Base-by-base conservation (phyloP, 2,329 filamentous ascomycete species). In the Hyphodiscus sp. region DNA sequence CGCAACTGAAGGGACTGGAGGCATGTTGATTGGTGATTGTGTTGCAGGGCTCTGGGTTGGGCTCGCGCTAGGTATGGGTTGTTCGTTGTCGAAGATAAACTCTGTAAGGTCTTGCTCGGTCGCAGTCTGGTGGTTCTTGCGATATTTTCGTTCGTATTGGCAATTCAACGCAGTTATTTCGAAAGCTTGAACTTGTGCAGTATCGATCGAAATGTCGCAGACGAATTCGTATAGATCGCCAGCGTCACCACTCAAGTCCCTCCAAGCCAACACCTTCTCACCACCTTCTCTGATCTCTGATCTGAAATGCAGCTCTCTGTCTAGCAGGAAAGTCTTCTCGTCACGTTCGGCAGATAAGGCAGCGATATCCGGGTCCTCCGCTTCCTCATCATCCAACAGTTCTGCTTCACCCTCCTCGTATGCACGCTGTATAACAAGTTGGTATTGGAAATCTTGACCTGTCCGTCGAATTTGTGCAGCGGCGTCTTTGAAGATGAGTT, bases 151-250 rank as follows among this genome's bases (percentile, higher is more conserved):
- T 74, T 99, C 94, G 86, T 95, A 99, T 71, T 99, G 94, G 69
- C 94, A 96, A 80, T 96, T 86, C 54, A 89, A 81, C 8, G 94
- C 89, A 50, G 90, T 85, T 51, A 86, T 78, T 66, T 92, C 83
- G 69, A 99, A 97, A 16, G 86, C 82, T 45, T 85, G 79, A 20
- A 94, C 86, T 63, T 91, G 87, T 47, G 83, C 78, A 2, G 83
- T 74, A 26, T 83, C 76, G 43, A 87, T 81, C 13, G 85, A 84
- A 41, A 77, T 70, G 72, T 97, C 94, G 74, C 91, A 97, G 59
- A 99, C 88, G 68, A 97, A 99, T 70, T 99, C 92, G 78, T 89
- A 99, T n/a, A 97, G 79, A 71, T 99, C 94, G 51, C 91, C 92
- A 30, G 83, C 80, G 75, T 99, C 94, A 53, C 94, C 94, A 64